Evolutionary conservation across 2,329 filamentous ascomycete species (phyloP).

Genomic region (Grosmannia serpens): DNA sequence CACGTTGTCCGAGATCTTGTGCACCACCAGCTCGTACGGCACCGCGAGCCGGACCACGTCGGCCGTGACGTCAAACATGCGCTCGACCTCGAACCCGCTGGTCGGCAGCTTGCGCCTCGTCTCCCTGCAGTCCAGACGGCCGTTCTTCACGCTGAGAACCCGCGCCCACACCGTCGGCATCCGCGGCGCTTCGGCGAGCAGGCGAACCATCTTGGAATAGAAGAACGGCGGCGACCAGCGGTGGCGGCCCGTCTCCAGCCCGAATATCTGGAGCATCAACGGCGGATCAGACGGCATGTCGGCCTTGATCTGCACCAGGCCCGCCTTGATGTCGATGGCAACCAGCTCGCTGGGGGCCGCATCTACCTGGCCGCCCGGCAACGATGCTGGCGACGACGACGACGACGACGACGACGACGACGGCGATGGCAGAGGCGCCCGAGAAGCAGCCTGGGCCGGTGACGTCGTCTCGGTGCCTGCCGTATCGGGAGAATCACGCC

Average conservation of each 20-base stretch:
- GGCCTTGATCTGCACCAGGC: conserved; percentile 77
- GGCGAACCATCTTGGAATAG: conserved; percentile 62
- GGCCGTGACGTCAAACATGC: conserved; percentile 69
- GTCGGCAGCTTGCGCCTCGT: conserved; percentile 36
- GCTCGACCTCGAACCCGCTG: conserved; percentile 55
- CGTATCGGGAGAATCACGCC: background rate
- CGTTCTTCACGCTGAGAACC: conserved; percentile 69
- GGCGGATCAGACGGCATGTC: conserved; percentile 82
- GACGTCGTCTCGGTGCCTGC: background rate
- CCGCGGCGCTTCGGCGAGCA: conserved; percentile 80
- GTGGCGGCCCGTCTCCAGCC: conserved; percentile 71
- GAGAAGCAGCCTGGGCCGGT: background rate
- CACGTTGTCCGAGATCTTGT: conserved; percentile 87
- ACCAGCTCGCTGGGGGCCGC: conserved; percentile 47
- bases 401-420: background rate
- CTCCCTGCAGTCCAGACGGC: conserved; percentile 71
- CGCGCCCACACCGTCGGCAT: conserved; percentile 78
- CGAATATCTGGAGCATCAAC: conserved; percentile 81
- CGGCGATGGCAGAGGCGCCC: background rate
- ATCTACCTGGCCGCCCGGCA: background rate
- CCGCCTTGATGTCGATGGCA: conserved; percentile 70
- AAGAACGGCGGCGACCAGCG: conserved; percentile 80
- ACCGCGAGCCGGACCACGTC: conserved; percentile 83
- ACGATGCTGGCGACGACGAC: background rate
- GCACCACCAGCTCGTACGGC: conserved; percentile 81